Evolutionary conservation across 139 green algal genomes (phyloP), one percentile per base, ranked within the genome.

Genomic region (Chlamydomonas asymmetrica): DNA sequence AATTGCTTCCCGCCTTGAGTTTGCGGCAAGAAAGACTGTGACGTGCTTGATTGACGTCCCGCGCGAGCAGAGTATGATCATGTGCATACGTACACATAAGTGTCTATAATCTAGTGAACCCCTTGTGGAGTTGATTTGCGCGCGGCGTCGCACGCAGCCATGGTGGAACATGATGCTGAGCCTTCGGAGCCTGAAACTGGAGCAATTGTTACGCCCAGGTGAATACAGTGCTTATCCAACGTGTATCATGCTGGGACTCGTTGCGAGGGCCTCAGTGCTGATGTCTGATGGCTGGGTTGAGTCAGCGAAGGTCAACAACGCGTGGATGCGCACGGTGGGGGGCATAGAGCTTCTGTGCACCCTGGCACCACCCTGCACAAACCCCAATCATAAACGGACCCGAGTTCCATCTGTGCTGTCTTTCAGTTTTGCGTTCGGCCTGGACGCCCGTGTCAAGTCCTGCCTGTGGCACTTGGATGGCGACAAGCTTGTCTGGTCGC

Each of bases 361-460:
- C 29, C 22, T 37, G 27, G 25, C 54, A 62, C 54, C 54, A 62
- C 16, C 54, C 8, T 8, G 54, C 9, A 41, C 60, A 40, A 13
- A 48, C 23, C 31, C 41, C n/a, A 22, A 48, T 31, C 57, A 52
- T 29, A 34, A 25, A 50, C 41, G 41, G 35, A 29, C 37, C 35
- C 38, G 3, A 18, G 27, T 31, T 39, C 41, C 22, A 27, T 2
- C 16, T 18, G 23, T 2, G 7, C 16, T 9, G 6, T 25, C 34
- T 29, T 35, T 29, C 76, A 82, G 76, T 31, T 82, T 78, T 66
- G 66, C 76, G 25, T 82, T 82, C n/a, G 76, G 79, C 43, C 45
- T 62, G 35, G 76, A 76, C 40, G 39, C 40, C 10, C 64, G 32
- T 2, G 75, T 72, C 43, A 57, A 45, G 8, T 59, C 49, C 43